Evolutionary conservation across 495 filamentous ascomycete genomes (phyloP).

Genomic region (Podospora fimiseda): DNA sequence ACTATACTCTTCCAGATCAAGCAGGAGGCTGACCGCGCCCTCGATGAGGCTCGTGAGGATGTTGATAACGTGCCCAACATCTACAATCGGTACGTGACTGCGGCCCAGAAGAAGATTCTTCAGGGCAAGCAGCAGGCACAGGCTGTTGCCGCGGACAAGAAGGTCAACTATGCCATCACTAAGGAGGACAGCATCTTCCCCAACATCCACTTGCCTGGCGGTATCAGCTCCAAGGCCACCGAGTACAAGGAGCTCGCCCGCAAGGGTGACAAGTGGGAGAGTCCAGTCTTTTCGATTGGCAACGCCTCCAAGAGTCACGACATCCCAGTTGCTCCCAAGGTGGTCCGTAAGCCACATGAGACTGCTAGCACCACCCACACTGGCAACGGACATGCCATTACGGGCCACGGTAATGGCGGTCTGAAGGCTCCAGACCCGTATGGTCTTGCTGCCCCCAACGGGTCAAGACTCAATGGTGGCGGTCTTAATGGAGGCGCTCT

Average conservation of each 20-base stretch:
- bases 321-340: slow-evolving; percentile 56
- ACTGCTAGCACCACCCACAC: not conserved
- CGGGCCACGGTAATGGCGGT: not conserved
- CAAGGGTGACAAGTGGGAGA: slow-evolving; percentile 92
- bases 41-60: slow-evolving; percentile 58
- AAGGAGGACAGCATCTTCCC: slow-evolving; percentile 88
- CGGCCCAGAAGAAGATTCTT: slow-evolving; percentile 65
- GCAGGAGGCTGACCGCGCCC: slow-evolving; percentile 69
- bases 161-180: slow-evolving; percentile 81
- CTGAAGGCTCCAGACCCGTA: not conserved
- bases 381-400: not conserved
- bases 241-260: slow-evolving; percentile 83
- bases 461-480: too few relatives aligned
- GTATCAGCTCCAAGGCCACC: slow-evolving; percentile 89
- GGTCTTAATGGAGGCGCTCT: not conserved
- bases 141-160: slow-evolving; percentile 58
- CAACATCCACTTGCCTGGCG: slow-evolving; percentile 78
- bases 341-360: slow-evolving; percentile 59
- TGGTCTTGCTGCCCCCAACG: not conserved
- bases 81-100: slow-evolving; percentile 74
- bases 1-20: slow-evolving; percentile 66
- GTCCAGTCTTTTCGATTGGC: slow-evolving; percentile 87
- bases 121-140: slow-evolving; percentile 68
- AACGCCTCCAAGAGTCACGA: slow-evolving; percentile 62
- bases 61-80: slow-evolving; percentile 77